Evolutionary conservation across 2,329 filamentous ascomycete genomes (phyloP), one percentile per base, ranked within the genome.

Genomic region (Sclerotinia trifoliorum): DNA sequence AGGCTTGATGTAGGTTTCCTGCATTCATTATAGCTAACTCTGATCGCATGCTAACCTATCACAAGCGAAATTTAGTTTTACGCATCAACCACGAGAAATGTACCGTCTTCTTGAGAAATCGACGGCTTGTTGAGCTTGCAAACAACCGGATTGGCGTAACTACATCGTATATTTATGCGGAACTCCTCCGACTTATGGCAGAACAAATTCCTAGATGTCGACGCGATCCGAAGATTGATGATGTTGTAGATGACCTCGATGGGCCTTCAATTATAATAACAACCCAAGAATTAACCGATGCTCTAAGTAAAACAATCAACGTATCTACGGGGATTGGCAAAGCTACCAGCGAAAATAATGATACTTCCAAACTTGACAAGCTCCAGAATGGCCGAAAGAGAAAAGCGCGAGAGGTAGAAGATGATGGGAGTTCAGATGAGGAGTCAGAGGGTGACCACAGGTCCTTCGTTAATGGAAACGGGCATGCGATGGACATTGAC

Each of bases 31-130:
- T 62, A 66, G 67, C 60, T 35, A 55, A 56, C 63, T 52, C 58
- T 51, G 35, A 65, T n/a, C 19, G 44, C 56, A 70, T 73, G 72
- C 76, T 78, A 73, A 78, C 72, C 65, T 70, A 51, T 55, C 54
- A 68, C 1, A 76, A 96, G 89, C 85, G 87, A 62, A 86, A 90
- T 68, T 82, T 93, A 71, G 84, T 94, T 48, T 82, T 98, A 61
- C 87, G 90, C 39, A 83, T 97, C 66, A 97, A 97, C 77, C 90
- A 92, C 75, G 90, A 94, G 67, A 96, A 94, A 78, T 92, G 93
- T 69, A 83, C 90, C 8, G 91, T 97, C 13, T 88, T 91, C 62
- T 83, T 97, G 71, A 91, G 94, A 68, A 97, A 93, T 74, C 85
- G 89, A 71, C 87, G 88, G 26, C 87, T 98, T 3, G 87, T 90